Percentiles rank a stretch among this genome's conserved stretches.
These are phyloP conservation scores for Botrytis fabae DNA, from an alignment of 2,329 filamentous ascomycete species.

Conservation along the genomic window DNA sequence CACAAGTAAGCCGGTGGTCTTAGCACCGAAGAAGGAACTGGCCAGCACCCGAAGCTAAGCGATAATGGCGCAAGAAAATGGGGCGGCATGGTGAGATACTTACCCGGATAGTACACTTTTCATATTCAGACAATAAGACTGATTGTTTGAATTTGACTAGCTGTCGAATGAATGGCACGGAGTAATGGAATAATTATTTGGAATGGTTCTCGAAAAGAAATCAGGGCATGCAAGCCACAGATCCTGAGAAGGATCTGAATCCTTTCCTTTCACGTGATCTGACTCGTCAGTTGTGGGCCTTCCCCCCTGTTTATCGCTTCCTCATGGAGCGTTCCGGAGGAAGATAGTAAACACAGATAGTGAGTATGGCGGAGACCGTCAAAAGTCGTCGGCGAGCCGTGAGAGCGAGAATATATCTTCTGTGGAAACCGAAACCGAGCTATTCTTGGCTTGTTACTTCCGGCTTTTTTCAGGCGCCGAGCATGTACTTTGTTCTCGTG, in stretches of 20 bases:
- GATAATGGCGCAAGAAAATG: neutral
- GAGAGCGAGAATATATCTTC: neutral
- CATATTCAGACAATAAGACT: neutral
- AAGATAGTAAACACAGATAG: neutral
- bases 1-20: neutral
- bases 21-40: neutral
- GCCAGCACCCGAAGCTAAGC: neutral
- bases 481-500: neutral
- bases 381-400: neutral
- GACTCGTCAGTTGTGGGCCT: neutral
- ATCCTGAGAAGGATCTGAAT: slow-evolving; percentile 2
- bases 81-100: neutral
- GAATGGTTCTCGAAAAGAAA: neutral
- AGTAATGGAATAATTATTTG: neutral
- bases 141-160: neutral
- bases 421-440: neutral
- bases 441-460: neutral
- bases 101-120: neutral
- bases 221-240: neutral
- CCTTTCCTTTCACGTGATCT: neutral
- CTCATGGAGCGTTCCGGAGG: slow-evolving; percentile 12
- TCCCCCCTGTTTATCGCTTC: neutral
- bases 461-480: neutral
- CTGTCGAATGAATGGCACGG: neutral
- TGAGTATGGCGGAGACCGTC: neutral